phyloP scores from a whole-genome alignment of 352 stramenopile genomes.

The Phytophthora kernoviae region DNA sequence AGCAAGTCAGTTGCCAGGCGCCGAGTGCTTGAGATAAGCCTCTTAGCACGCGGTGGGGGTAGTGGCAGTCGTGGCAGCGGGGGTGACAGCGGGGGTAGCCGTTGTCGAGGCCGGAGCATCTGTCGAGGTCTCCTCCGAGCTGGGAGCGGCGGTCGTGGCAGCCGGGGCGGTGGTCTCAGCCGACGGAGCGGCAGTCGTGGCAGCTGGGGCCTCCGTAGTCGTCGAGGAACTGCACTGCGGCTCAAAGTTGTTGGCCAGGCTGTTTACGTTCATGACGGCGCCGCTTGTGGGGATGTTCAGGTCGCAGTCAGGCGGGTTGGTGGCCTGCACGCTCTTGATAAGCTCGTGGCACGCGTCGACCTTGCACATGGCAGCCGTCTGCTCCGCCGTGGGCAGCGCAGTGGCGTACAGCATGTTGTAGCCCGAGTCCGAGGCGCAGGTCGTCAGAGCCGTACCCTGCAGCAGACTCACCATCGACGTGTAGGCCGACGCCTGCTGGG shows the following conservation, averaged over 20 bases:
- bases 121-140: not conserved
- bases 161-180: not conserved
- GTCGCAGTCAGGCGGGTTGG: slow-evolving; percentile 43
- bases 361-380: slow-evolving; percentile 48
- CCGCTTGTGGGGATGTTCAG: slow-evolving; percentile 44
- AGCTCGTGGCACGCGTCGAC: slow-evolving; percentile 34
- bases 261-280: slow-evolving; percentile 43
- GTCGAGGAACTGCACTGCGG: slow-evolving; percentile 24
- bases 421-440: slow-evolving; percentile 26
- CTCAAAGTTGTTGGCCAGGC: slow-evolving; percentile 38
- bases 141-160: not conserved
- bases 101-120: not conserved
- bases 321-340: slow-evolving; percentile 32
- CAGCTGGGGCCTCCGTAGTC: slow-evolving; percentile 13
- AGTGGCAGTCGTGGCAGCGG: slow-evolving; percentile 1
- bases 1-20: slow-evolving; percentile 16
- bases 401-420: slow-evolving; percentile 48
- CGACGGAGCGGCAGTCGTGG: slow-evolving; percentile 1
- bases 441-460: slow-evolving; percentile 13
- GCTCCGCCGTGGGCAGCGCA: slow-evolving; percentile 28
- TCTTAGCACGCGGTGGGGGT: slow-evolving; percentile 30
- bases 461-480: slow-evolving; percentile 26
- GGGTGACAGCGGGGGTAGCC: slow-evolving; percentile 6
- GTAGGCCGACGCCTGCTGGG: slow-evolving; percentile 29
- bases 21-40: slow-evolving; percentile 6